Conservation (phyloP, 257 asterid genomes). For the Mentha longifolia region DNA sequence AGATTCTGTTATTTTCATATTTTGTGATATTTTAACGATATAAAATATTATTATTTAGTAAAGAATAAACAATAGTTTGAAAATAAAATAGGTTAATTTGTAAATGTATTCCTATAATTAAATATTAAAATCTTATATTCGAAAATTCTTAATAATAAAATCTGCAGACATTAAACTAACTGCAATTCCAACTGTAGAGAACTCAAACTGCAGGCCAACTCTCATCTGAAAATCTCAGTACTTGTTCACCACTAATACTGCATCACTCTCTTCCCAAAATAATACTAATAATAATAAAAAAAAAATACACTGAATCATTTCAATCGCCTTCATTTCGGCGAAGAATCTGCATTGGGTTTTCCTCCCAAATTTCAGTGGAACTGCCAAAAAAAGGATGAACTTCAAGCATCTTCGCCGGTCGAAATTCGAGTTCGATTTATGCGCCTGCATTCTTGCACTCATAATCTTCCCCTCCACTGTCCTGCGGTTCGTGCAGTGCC, state of each 20-base stretch:
- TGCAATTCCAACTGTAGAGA: not conserved
- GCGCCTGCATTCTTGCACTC: slow-evolving; percentile 16
- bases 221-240: not conserved
- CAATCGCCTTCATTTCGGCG: not conserved
- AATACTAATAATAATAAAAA: too few species aligned
- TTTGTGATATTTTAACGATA: too few species aligned
- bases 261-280: too few species aligned
- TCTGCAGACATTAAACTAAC: not conserved
- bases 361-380: not conserved
- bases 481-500: slow-evolving; percentile 57
- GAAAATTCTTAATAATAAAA: not conserved
- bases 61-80: too few species aligned
- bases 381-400: slow-evolving; percentile 41
- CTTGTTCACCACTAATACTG: not conserved
- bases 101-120: too few species aligned
- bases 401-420: slow-evolving; percentile 35
- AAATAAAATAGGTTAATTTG: too few species aligned
- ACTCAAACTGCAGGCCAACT: slow-evolving; percentile 12
- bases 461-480: slow-evolving; percentile 28
- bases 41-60: too few species aligned
- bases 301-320: not conserved
- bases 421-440: slow-evolving; percentile 21
- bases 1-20: too few species aligned
- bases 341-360: slow-evolving; percentile 10
- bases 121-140: too few species aligned